These are phyloP conservation scores for Hemileia vastatrix DNA, from an alignment of 1,284 basidiomycete genomes.

Conservation along the genomic window DNA sequence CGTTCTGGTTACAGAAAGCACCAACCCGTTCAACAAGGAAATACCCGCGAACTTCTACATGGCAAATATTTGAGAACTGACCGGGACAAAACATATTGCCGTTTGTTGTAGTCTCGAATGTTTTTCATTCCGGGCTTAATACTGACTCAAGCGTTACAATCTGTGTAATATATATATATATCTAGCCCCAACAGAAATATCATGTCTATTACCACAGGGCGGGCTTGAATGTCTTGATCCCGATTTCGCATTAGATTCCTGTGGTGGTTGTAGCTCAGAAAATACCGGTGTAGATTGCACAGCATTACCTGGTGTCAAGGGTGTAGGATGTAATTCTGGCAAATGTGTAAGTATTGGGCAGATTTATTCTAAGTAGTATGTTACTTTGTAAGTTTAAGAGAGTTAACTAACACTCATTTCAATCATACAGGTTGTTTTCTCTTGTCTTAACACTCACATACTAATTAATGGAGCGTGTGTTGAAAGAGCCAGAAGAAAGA, in stretches of 20 bases:
- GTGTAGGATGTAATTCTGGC: conserved; percentile 9
- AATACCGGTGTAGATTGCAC: conserved; percentile 1
- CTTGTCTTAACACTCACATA: too few relatives aligned
- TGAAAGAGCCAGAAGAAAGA: too few relatives aligned
- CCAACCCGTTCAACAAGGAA: not conserved
- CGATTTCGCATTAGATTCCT: conserved; percentile 3
- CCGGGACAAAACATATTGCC: not conserved
- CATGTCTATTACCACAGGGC: conserved; percentile 6
- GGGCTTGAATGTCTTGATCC: conserved; percentile 17
- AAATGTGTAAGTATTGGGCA: conserved; percentile 19
- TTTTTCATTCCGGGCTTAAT: not conserved
- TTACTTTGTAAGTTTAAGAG: too few relatives aligned
- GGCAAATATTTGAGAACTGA: conserved; percentile 8
- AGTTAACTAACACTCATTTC: too few relatives aligned
- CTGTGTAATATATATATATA: too few relatives aligned
- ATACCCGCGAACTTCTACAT: not conserved
- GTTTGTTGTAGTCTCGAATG: too few relatives aligned
- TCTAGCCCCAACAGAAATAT: conserved; percentile 5
- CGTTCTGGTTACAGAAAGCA: conserved; percentile 7
- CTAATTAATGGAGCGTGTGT: too few relatives aligned
- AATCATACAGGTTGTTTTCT: too few relatives aligned
- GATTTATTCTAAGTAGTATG: too few relatives aligned
- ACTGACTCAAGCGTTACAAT: not conserved
- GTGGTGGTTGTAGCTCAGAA: conserved; percentile 10
- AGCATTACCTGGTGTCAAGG: not conserved